A percentile compares a stretch with the other conserved stretches of the same genome.
Conservation (phyloP, 2,329 filamentous ascomycete species). For the Rhytidhysteron rufulum region DNA sequence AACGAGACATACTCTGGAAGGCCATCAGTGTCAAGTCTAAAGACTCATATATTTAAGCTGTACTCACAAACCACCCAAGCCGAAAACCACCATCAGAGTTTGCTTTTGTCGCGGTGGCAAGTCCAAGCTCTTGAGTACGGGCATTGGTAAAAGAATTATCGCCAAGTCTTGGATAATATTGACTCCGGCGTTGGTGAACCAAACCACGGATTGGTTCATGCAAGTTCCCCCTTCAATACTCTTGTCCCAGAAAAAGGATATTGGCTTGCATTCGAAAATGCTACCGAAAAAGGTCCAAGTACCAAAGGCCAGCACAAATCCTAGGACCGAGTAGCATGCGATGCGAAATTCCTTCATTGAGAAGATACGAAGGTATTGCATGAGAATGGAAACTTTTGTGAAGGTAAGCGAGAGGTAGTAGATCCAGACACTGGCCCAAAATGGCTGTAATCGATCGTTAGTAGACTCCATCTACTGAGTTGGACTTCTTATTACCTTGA, state of each 20-base stretch:
- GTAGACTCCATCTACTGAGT: slow-evolving; percentile 1
- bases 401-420: slow-evolving; percentile 27
- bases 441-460: slow-evolving; percentile 21
- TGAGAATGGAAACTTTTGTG: slow-evolving; percentile 30
- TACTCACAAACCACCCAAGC: slow-evolving; percentile 36
- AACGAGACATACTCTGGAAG: slow-evolving; percentile 25
- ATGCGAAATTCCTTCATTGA: slow-evolving; percentile 22
- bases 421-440: slow-evolving; percentile 32
- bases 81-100: slow-evolving; percentile 33
- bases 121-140: slow-evolving; percentile 24
- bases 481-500: slow-evolving; percentile 12
- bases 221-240: slow-evolving; percentile 21
- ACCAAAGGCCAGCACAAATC: slow-evolving; percentile 20
- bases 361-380: slow-evolving; percentile 31
- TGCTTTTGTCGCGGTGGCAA: slow-evolving; percentile 33
- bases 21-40: not conserved
- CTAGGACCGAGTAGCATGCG: slow-evolving; percentile 23
- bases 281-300: slow-evolving; percentile 29
- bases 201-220: slow-evolving; percentile 25
- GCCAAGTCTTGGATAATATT: slow-evolving; percentile 31
- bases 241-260: slow-evolving; percentile 31
- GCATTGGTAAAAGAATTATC: slow-evolving; percentile 29
- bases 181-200: slow-evolving; percentile 26
- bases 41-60: not conserved
- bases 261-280: slow-evolving; percentile 30